Base-by-base conservation (phyloP, 495 filamentous ascomycete genomes). In the Hypoxylon trugodes region DNA sequence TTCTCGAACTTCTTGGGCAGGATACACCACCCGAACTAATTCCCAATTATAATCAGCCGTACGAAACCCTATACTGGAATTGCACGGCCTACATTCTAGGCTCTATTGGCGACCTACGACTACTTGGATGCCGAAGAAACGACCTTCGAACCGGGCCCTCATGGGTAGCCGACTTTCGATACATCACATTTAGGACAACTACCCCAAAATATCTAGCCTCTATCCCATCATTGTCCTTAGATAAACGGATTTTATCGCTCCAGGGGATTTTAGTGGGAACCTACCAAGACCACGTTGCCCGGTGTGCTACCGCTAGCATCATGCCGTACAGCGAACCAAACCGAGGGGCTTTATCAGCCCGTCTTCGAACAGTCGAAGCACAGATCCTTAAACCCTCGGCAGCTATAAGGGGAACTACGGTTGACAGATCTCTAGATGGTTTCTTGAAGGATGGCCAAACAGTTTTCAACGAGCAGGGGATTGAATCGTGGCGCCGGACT, bases 141-240 rank as follows among this genome's bases (percentile, higher is more conserved):
- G 6, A 50, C 19, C 58, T 67, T 2, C 37, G 42, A n/a, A 10
- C 30, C 30, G 51, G 46, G 6, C 64, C 64, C 2, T 67, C 64
- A 6, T 67, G 64, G 64, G 58, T 67, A 7, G 18, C 58, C 10
- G 64, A 67, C 12, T 67, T 67, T 9, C 64, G 64, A 0, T 30
- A 37, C 32, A 1, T 59, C 3, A 15, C 22, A 22, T 12, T 10
- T 26, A 13, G 16, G 13, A 22, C 37, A 1, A 6, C 10, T 6
- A 4, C 1, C 0, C 9, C 16, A n/a, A 15, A 15, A 6, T 9
- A 7, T 5, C 32, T 15, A 18, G 9, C 16, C 15, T 13, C 19
- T 46, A 46, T 21, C 7, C 6, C 43, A 32, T 12, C 10, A 9
- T 8, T 66, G 18, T 58, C 64, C 1, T 19, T 46, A 2, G 52